Evolutionary conservation across 2,329 filamentous ascomycete species (phyloP).

Genomic region (Rachicladosporium sp.): DNA sequence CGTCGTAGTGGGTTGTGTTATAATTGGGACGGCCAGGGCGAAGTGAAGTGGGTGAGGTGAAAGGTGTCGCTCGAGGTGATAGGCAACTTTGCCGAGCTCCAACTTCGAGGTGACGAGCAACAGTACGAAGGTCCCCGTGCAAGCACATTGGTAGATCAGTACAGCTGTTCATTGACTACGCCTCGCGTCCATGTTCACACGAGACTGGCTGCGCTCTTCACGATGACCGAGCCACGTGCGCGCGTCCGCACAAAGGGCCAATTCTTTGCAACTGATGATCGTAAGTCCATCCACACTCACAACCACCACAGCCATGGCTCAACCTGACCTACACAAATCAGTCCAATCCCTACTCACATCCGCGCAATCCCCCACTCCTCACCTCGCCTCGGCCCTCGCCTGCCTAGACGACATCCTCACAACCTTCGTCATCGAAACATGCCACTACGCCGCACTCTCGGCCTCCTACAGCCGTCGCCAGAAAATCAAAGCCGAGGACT

Average conservation of each 20-base stretch:
- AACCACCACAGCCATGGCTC: conserved; percentile 2
- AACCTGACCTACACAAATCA: conserved; percentile 1
- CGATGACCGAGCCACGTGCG: conserved; percentile 38
- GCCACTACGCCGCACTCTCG: conserved; percentile 74
- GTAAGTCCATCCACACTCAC: conserved; percentile 18
- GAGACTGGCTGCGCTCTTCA: conserved; percentile 2
- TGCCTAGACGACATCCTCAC: conserved; percentile 91
- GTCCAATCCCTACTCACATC: conserved; percentile 52
- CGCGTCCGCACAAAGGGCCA: conserved; percentile 35
- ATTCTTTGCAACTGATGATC: conserved; percentile 31
- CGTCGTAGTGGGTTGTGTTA: too few species aligned
- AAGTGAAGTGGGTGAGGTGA: background rate
- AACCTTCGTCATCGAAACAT: conserved; percentile 90
- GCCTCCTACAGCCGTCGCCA: conserved; percentile 80
- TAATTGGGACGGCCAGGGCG: background rate
- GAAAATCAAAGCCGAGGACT: conserved; percentile 97
- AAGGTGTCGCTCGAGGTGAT: background rate
- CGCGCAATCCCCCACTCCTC: conserved; percentile 56
- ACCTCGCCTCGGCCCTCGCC: conserved; percentile 71
- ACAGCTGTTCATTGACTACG: background rate
- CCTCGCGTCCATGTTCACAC: background rate
- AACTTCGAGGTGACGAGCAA: too few species aligned
- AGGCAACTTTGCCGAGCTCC: background rate
- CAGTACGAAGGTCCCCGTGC: too few species aligned
- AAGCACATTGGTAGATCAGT: too few species aligned